Percentiles rank a stretch among this genome's conserved stretches.
Evolutionary conservation across 495 filamentous ascomycete species (phyloP).

Genomic region (Immersiella caudata): DNA sequence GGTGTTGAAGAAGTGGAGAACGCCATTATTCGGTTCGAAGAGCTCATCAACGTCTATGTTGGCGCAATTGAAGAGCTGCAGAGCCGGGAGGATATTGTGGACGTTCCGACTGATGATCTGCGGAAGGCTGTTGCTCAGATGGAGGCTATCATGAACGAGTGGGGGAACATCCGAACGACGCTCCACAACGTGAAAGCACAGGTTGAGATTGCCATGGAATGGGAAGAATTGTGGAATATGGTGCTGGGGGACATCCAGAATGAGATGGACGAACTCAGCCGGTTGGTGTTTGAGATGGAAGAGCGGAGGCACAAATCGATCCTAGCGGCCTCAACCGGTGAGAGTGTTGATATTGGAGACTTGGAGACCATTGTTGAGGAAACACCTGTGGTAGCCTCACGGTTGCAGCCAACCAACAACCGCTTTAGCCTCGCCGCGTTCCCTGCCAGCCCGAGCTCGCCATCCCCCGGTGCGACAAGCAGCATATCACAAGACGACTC

Average conservation of each 20-base stretch:
- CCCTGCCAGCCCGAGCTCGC: slow-evolving; percentile 59
- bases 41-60: slow-evolving; percentile 86
- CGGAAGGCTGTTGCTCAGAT: slow-evolving; percentile 77
- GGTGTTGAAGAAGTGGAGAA: slow-evolving; percentile 86
- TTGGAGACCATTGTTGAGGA: slow-evolving; percentile 95
- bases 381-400: slow-evolving; percentile 61
- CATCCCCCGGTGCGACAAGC: slow-evolving; percentile 55
- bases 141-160: slow-evolving; percentile 81
- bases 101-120: slow-evolving; percentile 68
- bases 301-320: slow-evolving; percentile 80
- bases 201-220: slow-evolving; percentile 96
- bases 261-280: slow-evolving; percentile 81
- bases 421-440: slow-evolving; percentile 69
- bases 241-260: slow-evolving; percentile 91
- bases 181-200: slow-evolving; percentile 80
- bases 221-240: slow-evolving; percentile 94
- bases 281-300: slow-evolving; percentile 94
- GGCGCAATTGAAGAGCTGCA: slow-evolving; percentile 88
- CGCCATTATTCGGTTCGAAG: slow-evolving; percentile 82
- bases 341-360: slow-evolving; percentile 80
- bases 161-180: slow-evolving; percentile 74
- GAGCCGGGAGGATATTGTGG: slow-evolving; percentile 71
- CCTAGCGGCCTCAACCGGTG: slow-evolving; percentile 58
- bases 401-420: slow-evolving; percentile 50
- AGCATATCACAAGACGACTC: slow-evolving; percentile 75